Conservation (phyloP, 1,284 basidiomycete genomes). For the Marasmius tenuissimus region DNA sequence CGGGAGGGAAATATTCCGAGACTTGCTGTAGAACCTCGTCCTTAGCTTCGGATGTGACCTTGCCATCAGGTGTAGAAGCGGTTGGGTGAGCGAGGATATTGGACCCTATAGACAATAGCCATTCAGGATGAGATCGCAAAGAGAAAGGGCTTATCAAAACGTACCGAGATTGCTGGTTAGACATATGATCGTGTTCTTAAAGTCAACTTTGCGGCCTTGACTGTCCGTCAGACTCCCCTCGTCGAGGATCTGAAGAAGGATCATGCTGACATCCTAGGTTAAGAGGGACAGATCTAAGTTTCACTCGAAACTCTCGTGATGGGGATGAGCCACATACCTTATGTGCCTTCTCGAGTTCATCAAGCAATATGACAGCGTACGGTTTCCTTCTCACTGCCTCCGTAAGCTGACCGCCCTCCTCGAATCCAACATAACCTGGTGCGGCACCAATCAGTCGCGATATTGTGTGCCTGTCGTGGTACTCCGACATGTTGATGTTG, state of each 20-base stretch:
- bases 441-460: conserved; percentile 89
- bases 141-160: conserved; percentile 3
- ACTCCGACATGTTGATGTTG: conserved; percentile 93
- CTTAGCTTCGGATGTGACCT: conserved; percentile 65
- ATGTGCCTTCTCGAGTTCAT: conserved; percentile 93
- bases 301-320: not conserved
- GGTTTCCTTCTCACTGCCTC: conserved; percentile 86
- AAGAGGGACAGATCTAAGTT: not conserved
- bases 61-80: conserved; percentile 65
- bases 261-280: conserved; percentile 86
- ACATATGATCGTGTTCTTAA: conserved; percentile 88
- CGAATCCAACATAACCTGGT: conserved; percentile 92
- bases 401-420: conserved; percentile 89
- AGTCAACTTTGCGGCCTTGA: conserved; percentile 76
- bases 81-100: conserved; percentile 75
- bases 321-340: conserved; percentile 42
- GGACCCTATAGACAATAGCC: conserved; percentile 40
- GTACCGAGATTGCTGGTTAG: conserved; percentile 55
- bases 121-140: not conserved
- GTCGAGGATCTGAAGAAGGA: conserved; percentile 90
- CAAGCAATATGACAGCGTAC: conserved; percentile 79
- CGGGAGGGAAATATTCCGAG: conserved; percentile 82
- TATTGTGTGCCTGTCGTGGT: conserved; percentile 88
- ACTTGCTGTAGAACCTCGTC: conserved; percentile 77
- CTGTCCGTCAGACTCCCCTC: conserved; percentile 90